Base-by-base conservation (phyloP, 768 basidiomycete genomes). In the Tephrocybe sp. region DNA sequence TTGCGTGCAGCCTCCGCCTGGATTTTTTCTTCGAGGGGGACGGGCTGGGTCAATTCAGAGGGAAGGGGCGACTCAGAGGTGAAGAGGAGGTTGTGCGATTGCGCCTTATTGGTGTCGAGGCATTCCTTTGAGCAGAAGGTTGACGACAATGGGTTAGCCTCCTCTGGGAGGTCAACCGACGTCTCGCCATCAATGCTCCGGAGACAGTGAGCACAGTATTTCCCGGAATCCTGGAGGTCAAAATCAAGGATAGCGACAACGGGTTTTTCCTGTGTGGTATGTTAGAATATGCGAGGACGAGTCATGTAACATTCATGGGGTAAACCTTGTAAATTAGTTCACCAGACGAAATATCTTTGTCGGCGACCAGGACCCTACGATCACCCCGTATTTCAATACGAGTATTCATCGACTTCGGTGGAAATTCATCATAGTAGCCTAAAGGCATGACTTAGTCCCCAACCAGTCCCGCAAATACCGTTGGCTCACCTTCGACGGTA, bases 401-500 rank as follows among this genome's bases (percentile, higher is more conserved):
- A 31, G 91, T 86, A 59, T 87, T 85, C 73, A 75, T 82, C 23
- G 69, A 73, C 63, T 82, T 82, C 24, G 81, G 80, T n/a, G 90
- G 90, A 74, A 92, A 93, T 49, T 65, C 64, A 33, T 87, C 70
- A 61, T 86, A 90, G 64, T 91, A 93, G 49, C 83, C 90, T 91
- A 64, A 33, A 22, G 40, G 37, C 40, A 31, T 42, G 23, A 8
- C 56, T 56, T 48, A 55, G 53, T 41, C 41, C 33, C n/a, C 21
- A 27, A 13, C 10, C 45, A 37, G 42, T 24, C 43, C 41, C 47
- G 30, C 44, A 45, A 42, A 46, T 37, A 45, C 51, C 45, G 16
- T 42, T 47, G 43, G 75, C 88, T 80, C 78, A 91, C 89, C 89
- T 88, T 84, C 80, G 49, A 83, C 79, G 54, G 79, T 79, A 39